These are phyloP conservation scores for Neonectria ditissima DNA, from an alignment of 2,329 filamentous ascomycete genomes.

Conservation along the genomic window DNA sequence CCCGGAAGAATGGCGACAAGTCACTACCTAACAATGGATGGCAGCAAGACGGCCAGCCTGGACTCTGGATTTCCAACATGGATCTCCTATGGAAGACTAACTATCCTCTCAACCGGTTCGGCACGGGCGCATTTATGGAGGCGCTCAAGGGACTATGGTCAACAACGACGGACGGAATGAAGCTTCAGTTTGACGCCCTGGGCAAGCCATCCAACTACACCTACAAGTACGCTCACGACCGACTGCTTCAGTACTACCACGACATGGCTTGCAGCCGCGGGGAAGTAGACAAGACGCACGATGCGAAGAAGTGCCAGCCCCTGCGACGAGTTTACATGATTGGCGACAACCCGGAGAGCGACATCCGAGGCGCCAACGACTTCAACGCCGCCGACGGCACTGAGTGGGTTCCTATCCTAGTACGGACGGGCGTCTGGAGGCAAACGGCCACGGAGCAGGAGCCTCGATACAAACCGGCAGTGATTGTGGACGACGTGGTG, in stretches of 20 bases:
- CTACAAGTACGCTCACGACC: slow-evolving; percentile 84
- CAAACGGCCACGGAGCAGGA: slow-evolving; percentile 53
- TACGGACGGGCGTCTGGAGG: slow-evolving; percentile 82
- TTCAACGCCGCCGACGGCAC: slow-evolving; percentile 75
- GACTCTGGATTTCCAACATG: slow-evolving; percentile 88
- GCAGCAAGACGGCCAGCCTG: slow-evolving; percentile 83
- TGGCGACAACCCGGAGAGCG: slow-evolving; percentile 89
- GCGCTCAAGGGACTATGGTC: slow-evolving; percentile 85
- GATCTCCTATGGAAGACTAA: slow-evolving; percentile 91
- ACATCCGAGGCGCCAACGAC: slow-evolving; percentile 88
- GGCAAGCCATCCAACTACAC: slow-evolving; percentile 86
- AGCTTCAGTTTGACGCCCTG: slow-evolving; percentile 74
- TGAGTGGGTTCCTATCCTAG: slow-evolving; percentile 82
- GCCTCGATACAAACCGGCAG: slow-evolving; percentile 71
- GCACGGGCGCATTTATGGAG: slow-evolving; percentile 90
- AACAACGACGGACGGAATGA: slow-evolving; percentile 72
- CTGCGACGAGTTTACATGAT: slow-evolving; percentile 91
- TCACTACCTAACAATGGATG: slow-evolving; percentile 80
- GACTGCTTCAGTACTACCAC: slow-evolving; percentile 66
- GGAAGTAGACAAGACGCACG: slow-evolving; percentile 25
- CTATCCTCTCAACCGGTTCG: slow-evolving; percentile 87
- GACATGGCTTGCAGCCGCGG: slow-evolving; percentile 41
- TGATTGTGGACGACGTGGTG: slow-evolving; percentile 79
- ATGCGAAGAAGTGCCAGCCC: slow-evolving; percentile 54
- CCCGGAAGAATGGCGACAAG: slow-evolving; percentile 74